Conservation (phyloP, 169 alveolate genomes). For the Toxoplasma gondii region DNA sequence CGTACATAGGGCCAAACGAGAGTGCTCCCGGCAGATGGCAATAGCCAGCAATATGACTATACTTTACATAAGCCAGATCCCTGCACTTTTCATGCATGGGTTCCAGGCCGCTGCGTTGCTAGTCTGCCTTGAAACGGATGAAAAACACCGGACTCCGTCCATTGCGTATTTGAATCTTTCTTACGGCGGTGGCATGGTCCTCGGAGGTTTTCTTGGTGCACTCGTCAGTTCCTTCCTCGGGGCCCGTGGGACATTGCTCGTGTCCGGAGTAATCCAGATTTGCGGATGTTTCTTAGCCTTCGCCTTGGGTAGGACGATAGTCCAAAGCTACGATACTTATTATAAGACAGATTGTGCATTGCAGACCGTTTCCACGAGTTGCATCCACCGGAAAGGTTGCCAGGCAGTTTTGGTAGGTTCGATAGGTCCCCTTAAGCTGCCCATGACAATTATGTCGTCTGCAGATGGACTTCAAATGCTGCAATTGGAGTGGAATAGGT, state of each 20-base stretch:
- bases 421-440: neutral
- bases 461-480: neutral
- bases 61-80: constrained; percentile 58
- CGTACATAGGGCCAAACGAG: no score
- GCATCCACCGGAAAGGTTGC: neutral
- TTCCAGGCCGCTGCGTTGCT: constrained; percentile 62
- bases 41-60: constrained; percentile 49
- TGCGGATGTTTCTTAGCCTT: constrained; percentile 60
- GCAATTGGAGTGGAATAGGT: constrained; percentile 5
- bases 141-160: constrained; percentile 46
- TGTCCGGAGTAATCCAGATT: constrained; percentile 54
- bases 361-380: constrained; percentile 35
- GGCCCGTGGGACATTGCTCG: constrained; percentile 62
- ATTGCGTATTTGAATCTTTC: constrained; percentile 63
- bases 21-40: constrained; percentile 49
- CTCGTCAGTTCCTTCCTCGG: constrained; percentile 41
- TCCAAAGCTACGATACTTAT: neutral
- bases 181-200: constrained; percentile 52
- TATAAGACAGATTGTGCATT: neutral
- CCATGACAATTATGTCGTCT: neutral
- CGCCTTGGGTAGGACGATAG: constrained; percentile 32
- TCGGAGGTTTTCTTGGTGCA: constrained; percentile 59
- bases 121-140: constrained; percentile 50
- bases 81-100: constrained; percentile 61
- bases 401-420: neutral